Evolutionary conservation across 78 protist species (phyloP).

Genomic region (Guillardia theta): DNA sequence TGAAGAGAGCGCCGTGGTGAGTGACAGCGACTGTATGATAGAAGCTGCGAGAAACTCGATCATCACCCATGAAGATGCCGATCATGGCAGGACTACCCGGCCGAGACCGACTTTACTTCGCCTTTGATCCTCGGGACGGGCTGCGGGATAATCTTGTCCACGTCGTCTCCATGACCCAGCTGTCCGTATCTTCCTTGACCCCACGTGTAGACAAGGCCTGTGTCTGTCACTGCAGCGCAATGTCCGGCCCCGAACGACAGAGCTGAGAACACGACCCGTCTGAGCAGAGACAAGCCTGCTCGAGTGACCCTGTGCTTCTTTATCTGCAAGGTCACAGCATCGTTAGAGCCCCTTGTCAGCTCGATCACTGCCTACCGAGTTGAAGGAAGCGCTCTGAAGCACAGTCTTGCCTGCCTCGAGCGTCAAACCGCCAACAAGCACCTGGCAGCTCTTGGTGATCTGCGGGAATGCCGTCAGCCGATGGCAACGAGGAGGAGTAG

Average conservation of each 20-base stretch:
- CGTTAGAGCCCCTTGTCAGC: neutral
- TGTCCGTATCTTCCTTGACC: constrained; percentile 11
- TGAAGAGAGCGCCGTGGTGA: neutral
- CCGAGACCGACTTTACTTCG: neutral
- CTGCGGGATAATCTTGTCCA: neutral
- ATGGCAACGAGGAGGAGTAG: neutral
- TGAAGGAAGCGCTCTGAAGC: neutral
- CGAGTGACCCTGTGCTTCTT: neutral
- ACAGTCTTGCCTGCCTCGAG: neutral
- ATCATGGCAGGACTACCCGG: neutral
- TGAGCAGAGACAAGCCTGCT: neutral
- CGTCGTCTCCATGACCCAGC: neutral
- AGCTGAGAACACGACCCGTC: neutral
- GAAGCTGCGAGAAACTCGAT: neutral
- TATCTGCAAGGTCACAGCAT: neutral
- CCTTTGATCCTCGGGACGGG: neutral
- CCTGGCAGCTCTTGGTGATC: neutral
- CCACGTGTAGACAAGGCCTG: neutral
- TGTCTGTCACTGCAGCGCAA: constrained; percentile 6
- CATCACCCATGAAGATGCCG: neutral
- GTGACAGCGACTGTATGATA: neutral
- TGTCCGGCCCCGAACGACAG: neutral
- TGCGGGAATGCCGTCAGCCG: neutral
- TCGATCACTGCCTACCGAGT: neutral
- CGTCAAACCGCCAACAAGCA: neutral